Percentiles rank a stretch among this genome's conserved stretches.
phyloP scores from a whole-genome alignment of 1,284 basidiomycete species.

The Fistulinella staudtii region DNA sequence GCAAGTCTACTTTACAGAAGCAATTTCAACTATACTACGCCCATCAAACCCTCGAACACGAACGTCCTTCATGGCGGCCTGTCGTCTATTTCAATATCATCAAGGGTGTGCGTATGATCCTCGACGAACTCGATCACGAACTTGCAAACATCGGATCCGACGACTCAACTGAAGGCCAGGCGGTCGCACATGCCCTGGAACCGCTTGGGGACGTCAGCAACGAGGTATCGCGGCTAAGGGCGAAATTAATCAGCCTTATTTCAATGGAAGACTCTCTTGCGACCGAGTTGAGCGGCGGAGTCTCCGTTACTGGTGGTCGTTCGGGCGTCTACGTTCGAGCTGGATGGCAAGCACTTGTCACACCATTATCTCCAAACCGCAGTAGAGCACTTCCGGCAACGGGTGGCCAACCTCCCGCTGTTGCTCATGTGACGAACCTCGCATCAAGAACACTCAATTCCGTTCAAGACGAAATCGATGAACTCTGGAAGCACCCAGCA shows the following conservation, averaged over 20 bases:
- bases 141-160: slow-evolving; percentile 35
- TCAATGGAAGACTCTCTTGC: slow-evolving; percentile 65
- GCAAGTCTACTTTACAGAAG: slow-evolving; percentile 75
- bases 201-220: slow-evolving; percentile 34
- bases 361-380: slow-evolving; percentile 39
- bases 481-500: slow-evolving; percentile 66
- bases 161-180: slow-evolving; percentile 27
- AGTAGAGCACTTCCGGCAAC: slow-evolving; percentile 39
- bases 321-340: slow-evolving; percentile 61
- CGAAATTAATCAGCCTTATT: slow-evolving; percentile 58
- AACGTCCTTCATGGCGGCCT: slow-evolving; percentile 70
- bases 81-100: slow-evolving; percentile 79
- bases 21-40: slow-evolving; percentile 80
- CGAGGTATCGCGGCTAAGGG: slow-evolving; percentile 53
- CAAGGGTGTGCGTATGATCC: slow-evolving; percentile 70
- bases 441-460: slow-evolving; percentile 52
- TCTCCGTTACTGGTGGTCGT: slow-evolving; percentile 54
- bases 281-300: slow-evolving; percentile 60
- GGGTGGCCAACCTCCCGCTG: slow-evolving; percentile 33
- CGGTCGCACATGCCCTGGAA: slow-evolving; percentile 30
- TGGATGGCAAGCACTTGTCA: slow-evolving; percentile 62
- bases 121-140: slow-evolving; percentile 68
- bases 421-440: slow-evolving; percentile 45
- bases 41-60: slow-evolving; percentile 60
- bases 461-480: slow-evolving; percentile 48